These are phyloP conservation scores for Paramecium pentaurelia DNA, from an alignment of 73 alveolate genomes.

Conservation along the genomic window DNA sequence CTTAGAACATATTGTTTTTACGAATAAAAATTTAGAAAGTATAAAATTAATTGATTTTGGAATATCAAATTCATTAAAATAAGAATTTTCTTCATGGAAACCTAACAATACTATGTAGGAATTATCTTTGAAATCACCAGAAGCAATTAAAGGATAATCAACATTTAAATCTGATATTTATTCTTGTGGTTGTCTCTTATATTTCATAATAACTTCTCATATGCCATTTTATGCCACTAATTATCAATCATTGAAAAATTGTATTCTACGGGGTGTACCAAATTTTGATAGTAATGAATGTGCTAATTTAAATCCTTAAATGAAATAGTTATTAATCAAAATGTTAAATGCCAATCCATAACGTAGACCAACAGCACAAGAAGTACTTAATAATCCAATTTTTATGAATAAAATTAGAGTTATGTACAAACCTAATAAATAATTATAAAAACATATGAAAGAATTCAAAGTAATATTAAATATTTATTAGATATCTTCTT, in stretches of 20 bases:
- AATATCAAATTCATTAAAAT: background rate
- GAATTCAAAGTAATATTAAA: background rate
- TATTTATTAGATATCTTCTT: background rate
- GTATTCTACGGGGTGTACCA: background rate
- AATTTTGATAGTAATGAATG: background rate
- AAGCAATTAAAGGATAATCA: background rate
- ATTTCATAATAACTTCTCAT: background rate
- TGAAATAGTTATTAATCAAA: background rate
- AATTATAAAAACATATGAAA: background rate
- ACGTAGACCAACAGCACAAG: background rate
- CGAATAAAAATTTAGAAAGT: background rate
- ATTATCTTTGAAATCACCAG: background rate
- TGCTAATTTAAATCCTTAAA: background rate
- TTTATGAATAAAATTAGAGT: background rate
- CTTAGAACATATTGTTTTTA: background rate
- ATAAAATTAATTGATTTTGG: slow-evolving; percentile 1
- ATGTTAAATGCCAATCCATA: background rate
- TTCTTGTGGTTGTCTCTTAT: slow-evolving; percentile 12
- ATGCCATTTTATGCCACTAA: slow-evolving; percentile 4
- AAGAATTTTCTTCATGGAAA: background rate
- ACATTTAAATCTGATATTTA: background rate
- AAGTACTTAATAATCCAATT: background rate
- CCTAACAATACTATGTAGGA: background rate
- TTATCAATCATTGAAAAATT: background rate
- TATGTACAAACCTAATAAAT: background rate